A percentile compares a stretch with the other conserved stretches of the same genome.
These are phyloP conservation scores for Xylariaceae sp. DNA, from an alignment of 2,329 filamentous ascomycete species.

Conservation along the genomic window DNA sequence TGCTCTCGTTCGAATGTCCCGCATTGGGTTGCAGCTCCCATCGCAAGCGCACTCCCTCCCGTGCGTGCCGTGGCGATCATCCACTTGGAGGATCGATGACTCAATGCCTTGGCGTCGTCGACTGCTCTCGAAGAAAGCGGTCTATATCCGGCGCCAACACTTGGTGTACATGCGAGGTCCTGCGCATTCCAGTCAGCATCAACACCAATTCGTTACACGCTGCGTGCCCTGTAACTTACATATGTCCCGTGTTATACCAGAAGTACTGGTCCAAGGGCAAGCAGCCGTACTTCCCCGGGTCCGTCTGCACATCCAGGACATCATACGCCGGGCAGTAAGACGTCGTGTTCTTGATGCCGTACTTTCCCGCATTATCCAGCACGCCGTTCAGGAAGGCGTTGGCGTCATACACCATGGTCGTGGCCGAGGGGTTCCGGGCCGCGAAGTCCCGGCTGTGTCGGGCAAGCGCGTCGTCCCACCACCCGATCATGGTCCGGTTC, in stretches of 20 bases:
- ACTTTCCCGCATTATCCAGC: slow-evolving; percentile 18
- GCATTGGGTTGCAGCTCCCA: too few species aligned
- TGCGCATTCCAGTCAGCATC: too few species aligned
- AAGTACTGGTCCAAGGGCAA: slow-evolving; percentile 22
- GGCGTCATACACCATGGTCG: slow-evolving; percentile 23
- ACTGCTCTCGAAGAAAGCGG: slow-evolving; percentile 8
- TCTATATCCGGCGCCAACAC: slow-evolving; percentile 9
- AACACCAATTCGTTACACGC: too few species aligned
- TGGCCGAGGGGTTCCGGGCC: slow-evolving; percentile 8
- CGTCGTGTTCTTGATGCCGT: slow-evolving; percentile 22
- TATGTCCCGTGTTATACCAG: slow-evolving; percentile 25
- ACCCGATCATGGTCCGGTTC: slow-evolving; percentile 36
- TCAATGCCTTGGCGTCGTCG: slow-evolving; percentile 1
- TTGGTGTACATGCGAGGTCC: slow-evolving; percentile 12
- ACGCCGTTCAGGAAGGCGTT: slow-evolving; percentile 24
- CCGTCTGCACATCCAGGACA: slow-evolving; percentile 14
- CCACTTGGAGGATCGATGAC: not conserved
- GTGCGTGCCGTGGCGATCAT: too few species aligned
- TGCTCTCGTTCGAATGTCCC: too few species aligned
- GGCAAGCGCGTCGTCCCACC: slow-evolving; percentile 30
- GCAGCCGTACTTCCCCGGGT: slow-evolving; percentile 20
- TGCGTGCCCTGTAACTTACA: too few species aligned
- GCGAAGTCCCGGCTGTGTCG: slow-evolving; percentile 28
- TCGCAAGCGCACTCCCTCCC: too few species aligned
- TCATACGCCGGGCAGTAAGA: slow-evolving; percentile 19